phyloP scores from a whole-genome alignment of 2,329 filamentous ascomycete species.

The Fusarium anthophilum region DNA sequence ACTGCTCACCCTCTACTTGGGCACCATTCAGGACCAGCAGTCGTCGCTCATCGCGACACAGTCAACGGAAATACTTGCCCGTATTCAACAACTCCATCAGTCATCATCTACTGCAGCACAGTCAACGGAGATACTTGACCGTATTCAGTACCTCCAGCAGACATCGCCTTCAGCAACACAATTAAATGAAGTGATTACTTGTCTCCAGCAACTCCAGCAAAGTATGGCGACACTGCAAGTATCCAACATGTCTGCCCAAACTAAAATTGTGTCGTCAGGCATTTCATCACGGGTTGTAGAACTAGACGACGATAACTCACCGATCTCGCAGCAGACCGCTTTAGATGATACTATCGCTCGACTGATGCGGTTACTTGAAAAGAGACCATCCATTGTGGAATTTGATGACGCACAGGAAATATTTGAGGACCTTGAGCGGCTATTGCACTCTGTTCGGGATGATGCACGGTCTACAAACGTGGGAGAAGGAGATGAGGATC shows the following conservation, averaged over 20 bases:
- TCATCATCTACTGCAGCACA: rapidly evolving
- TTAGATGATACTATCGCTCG: not conserved
- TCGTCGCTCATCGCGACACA: not conserved
- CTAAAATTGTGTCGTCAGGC: rapidly evolving
- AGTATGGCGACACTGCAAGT: rapidly evolving
- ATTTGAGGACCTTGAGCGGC: rapidly evolving
- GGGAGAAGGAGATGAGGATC: rapidly evolving
- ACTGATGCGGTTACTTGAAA: not conserved
- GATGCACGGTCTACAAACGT: rapidly evolving
- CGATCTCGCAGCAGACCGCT: rapidly evolving
- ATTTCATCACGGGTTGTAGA: not conserved
- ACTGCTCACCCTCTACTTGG: not conserved
- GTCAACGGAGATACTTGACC: rapidly evolving
- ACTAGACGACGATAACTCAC: not conserved
- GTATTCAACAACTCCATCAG: rapidly evolving
- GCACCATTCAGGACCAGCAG: not conserved
- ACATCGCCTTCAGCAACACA: not conserved
- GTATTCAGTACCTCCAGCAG: rapidly evolving
- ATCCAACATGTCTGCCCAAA: not conserved
- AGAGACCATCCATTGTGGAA: not conserved
- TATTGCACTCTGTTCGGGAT: not conserved
- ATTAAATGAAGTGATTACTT: not conserved
- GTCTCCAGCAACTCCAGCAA: not conserved
- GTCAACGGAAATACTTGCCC: not conserved
- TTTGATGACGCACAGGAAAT: not conserved